Conservation (phyloP, 2,329 filamentous ascomycete species). For the Huntiella abstrusa region DNA sequence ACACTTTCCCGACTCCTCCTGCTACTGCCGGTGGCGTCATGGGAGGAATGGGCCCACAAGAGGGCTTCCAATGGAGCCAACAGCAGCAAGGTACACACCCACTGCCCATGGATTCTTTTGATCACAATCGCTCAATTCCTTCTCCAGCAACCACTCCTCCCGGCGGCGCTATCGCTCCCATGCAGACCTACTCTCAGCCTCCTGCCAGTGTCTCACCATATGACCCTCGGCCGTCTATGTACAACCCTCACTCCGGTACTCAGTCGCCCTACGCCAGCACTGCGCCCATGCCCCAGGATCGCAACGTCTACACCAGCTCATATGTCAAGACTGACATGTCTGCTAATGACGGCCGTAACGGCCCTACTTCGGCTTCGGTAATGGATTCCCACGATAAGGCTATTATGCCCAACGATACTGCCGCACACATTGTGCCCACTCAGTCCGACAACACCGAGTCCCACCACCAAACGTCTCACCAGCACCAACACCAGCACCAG, state of each 20-base stretch:
- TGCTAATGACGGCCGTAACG: slow-evolving; percentile 44
- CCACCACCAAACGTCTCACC: slow-evolving; percentile 33
- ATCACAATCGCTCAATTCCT: slow-evolving; percentile 71
- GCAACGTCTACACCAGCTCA: slow-evolving; percentile 48
- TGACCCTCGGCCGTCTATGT: slow-evolving; percentile 60
- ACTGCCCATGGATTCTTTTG: slow-evolving; percentile 61
- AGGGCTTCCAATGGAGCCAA: slow-evolving; percentile 59
- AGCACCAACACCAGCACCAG: too few species aligned
- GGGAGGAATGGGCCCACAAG: slow-evolving; percentile 51
- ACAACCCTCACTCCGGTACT: slow-evolving; percentile 50
- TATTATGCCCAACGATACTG: slow-evolving; percentile 31
- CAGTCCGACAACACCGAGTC: slow-evolving; percentile 33
- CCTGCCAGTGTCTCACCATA: slow-evolving; percentile 42
- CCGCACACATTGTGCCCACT: slow-evolving; percentile 30
- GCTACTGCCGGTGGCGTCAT: slow-evolving; percentile 81
- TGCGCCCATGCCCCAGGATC: slow-evolving; percentile 38
- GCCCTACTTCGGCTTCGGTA: slow-evolving; percentile 7
- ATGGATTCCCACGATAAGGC: slow-evolving; percentile 33
- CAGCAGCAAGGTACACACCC: slow-evolving; percentile 45
- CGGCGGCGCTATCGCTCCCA: slow-evolving; percentile 53
- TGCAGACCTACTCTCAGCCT: slow-evolving; percentile 52
- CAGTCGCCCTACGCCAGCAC: slow-evolving; percentile 53
- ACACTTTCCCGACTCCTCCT: slow-evolving; percentile 87
- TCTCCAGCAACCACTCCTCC: slow-evolving; percentile 86
- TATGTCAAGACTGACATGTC: slow-evolving; percentile 83